Evolutionary conservation across 305 asterid species (phyloP), one percentile per base, ranked within the genome.

Genomic region (Stenogyne calaminthoides): DNA sequence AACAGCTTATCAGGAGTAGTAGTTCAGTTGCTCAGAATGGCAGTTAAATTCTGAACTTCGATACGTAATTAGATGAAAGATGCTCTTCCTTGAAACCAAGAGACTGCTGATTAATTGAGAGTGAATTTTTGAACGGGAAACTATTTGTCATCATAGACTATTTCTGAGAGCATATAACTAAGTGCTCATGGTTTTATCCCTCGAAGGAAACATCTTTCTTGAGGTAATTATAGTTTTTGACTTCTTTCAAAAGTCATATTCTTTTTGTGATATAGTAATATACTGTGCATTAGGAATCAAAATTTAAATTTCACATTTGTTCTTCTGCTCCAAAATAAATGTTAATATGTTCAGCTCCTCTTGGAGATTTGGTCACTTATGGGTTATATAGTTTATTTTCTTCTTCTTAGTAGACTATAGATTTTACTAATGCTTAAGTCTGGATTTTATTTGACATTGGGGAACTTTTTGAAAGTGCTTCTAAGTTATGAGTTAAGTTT

Each of bases 1-100:
- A 80, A 71, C 95, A 90, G 98, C 80, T 88, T 72, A 85, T 87
- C 83, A 92, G 78, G 85, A 82, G 67, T 68, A 80, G 92, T 81
- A 81, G 61, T 78, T 88, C 91, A 18, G 88, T 80, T 9, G 76
- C 80, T 84, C 86, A 72, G 70, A 83, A 78, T 73, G 88, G 83
- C 77, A 76, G 62, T 69, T 83, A 74, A 77, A 58, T 74, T 61
- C 64, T 57, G 67, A 46, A 67, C 49, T 58, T 68, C 49, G 72
- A 74, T 47, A 11, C 62, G 51, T 52, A 65, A 62, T 44, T 68
- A 68, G 73, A 63, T 25, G 74, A 70, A 18, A 68, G 72, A 73
- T 46, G 67, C 71, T 67, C 67, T 74, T 70, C 73, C 69, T 3
- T 49, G 77, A 68, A 74, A 39, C 55, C 68, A 44, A 40, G 58